A percentile compares a stretch with the other conserved stretches of the same genome.
Conservation (phyloP, 768 basidiomycete genomes). For the Agaricus blazei region DNA sequence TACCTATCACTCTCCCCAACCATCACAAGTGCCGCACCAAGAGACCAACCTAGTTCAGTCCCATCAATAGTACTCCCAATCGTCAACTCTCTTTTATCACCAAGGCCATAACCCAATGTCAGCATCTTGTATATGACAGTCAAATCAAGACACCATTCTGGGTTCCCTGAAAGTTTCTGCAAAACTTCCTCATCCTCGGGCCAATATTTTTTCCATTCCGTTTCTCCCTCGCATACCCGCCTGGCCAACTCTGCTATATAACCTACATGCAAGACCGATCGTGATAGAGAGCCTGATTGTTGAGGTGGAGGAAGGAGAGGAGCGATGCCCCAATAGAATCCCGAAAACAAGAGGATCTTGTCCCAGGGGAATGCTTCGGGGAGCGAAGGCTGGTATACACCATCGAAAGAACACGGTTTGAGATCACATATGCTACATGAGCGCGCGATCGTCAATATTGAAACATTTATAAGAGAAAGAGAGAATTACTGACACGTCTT, state of each 20-base stretch:
- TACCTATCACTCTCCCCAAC: constrained; percentile 28
- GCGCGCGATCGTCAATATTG: neutral
- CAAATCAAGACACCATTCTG: constrained; percentile 94
- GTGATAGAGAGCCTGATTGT: constrained; percentile 12
- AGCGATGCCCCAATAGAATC: constrained; percentile 92
- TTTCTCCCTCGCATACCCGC: constrained; percentile 68
- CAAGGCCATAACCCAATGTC: constrained; percentile 87
- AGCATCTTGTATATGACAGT: constrained; percentile 92
- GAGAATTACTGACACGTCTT: constrained; percentile 70
- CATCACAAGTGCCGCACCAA: constrained; percentile 81
- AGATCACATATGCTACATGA: constrained; percentile 69
- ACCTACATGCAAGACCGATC: constrained; percentile 38
- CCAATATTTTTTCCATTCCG: constrained; percentile 52
- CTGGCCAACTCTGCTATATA: constrained; percentile 61
- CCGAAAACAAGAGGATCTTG: constrained; percentile 84
- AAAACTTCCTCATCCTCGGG: constrained; percentile 23
- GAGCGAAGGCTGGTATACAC: constrained; percentile 94
- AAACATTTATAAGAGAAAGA: neutral
- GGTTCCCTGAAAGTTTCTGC: constrained; percentile 71
- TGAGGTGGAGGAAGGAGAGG: constrained; percentile 52
- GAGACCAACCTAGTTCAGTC: constrained; percentile 92
- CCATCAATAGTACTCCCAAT: constrained; percentile 85
- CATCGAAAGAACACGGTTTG: constrained; percentile 95
- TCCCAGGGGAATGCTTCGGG: constrained; percentile 84
- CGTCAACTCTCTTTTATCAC: constrained; percentile 55